Percentiles rank a stretch among this genome's conserved stretches.
Evolutionary conservation across 345 rosid species (phyloP).

Genomic region (Geranium brycei): DNA sequence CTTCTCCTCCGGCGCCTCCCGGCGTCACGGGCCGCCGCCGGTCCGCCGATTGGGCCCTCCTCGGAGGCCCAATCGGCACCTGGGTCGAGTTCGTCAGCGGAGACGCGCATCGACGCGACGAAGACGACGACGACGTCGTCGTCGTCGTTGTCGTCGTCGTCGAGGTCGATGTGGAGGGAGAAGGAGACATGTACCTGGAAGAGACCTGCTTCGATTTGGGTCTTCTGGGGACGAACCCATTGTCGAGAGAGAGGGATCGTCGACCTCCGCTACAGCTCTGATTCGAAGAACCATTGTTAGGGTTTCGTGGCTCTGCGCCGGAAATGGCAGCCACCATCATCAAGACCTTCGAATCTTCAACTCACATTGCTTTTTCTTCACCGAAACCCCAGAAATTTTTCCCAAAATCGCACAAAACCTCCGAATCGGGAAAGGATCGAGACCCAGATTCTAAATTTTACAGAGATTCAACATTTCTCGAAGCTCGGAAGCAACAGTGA

Average conservation of each 20-base stretch:
- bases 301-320: constrained; percentile 23
- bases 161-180: constrained; percentile 53
- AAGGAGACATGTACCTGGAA: constrained; percentile 84
- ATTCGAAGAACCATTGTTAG: constrained; percentile 15
- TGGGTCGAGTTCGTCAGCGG: constrained; percentile 39
- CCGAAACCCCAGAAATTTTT: not conserved
- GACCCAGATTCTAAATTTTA: no score
- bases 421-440: no score
- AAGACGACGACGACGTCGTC: constrained; percentile 29
- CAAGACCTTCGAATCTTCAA: constrained; percentile 11
- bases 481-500: no score
- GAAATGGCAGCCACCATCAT: constrained; percentile 65
- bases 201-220: constrained; percentile 72
- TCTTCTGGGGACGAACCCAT: constrained; percentile 28
- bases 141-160: constrained; percentile 29
- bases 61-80: constrained; percentile 54
- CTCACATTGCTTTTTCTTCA: constrained; percentile 36
- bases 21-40: constrained; percentile 33
- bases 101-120: constrained; percentile 44
- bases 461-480: no score
- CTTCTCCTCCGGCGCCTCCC: constrained; percentile 14
- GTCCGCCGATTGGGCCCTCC: constrained; percentile 84
- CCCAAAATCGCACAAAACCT: no score
- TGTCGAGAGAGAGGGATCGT: constrained; percentile 20
- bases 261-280: constrained; percentile 9